Conservation (phyloP, 805 yeast genomes). For the Teunomyces stri region DNA sequence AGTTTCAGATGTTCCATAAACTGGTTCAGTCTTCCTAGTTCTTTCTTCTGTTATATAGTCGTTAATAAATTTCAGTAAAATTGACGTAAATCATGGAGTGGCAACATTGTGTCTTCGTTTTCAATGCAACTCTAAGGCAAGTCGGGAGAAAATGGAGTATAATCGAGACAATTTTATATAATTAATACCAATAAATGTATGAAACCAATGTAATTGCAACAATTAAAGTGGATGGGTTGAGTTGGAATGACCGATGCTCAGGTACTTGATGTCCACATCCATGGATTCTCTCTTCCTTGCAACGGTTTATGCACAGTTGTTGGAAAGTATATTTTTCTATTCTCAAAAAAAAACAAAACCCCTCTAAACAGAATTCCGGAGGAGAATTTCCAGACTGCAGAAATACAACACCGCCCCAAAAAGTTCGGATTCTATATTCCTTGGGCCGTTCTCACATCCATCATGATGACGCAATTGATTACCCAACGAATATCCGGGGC, state of each 20-base stretch:
- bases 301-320: constrained; percentile 1
- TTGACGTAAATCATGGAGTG: neutral
- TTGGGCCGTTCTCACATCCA: neutral
- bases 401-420: constrained; percentile 1
- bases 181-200: neutral
- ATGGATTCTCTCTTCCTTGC: neutral
- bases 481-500: neutral
- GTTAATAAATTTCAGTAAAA: neutral
- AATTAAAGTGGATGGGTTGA: neutral
- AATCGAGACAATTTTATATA: neutral
- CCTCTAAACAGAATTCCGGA: neutral
- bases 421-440: neutral
- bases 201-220: neutral
- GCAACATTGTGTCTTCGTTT: neutral
- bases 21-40: neutral
- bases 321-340: neutral
- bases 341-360: neutral
- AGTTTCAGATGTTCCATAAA: neutral
- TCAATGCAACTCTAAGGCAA: neutral
- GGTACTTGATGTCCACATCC: neutral
- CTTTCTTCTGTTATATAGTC: neutral
- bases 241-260: neutral
- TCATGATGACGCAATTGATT: neutral
- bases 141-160: neutral
- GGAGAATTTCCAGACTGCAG: neutral